These are phyloP conservation scores for Ogataea methanolica DNA, from an alignment of 805 yeast species.

Conservation along the genomic window DNA sequence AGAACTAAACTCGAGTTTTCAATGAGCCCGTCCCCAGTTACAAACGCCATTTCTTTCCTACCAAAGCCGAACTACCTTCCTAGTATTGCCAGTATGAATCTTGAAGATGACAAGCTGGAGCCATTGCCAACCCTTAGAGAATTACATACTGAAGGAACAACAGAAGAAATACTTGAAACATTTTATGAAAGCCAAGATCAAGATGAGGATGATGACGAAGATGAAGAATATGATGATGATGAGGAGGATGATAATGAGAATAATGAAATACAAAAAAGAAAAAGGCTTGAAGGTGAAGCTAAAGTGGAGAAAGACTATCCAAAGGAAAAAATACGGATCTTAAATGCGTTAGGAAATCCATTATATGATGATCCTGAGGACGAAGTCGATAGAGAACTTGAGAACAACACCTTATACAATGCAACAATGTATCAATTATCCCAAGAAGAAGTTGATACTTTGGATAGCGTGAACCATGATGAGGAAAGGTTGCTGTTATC, in stretches of 20 bases:
- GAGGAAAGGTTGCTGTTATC: conserved; percentile 17
- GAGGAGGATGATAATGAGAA: not conserved
- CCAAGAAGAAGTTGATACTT: conserved; percentile 11
- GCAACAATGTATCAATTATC: conserved; percentile 25
- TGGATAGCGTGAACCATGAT: conserved; percentile 6
- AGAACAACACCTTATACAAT: conserved; percentile 26
- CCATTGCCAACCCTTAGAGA: not conserved
- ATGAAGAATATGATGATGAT: conserved; percentile 1
- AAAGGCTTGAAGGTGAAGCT: not conserved
- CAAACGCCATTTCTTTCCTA: not conserved
- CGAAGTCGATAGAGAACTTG: conserved; percentile 23
- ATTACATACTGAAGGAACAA: not conserved
- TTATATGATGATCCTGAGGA: conserved; percentile 8
- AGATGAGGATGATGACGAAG: not conserved
- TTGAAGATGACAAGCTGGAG: not conserved
- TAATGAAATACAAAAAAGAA: not conserved
- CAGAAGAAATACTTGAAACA: not conserved
- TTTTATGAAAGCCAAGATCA: not conserved
- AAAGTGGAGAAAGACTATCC: conserved; percentile 1
- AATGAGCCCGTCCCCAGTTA: not conserved
- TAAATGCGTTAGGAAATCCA: conserved; percentile 1
- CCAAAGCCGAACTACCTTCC: conserved; percentile 10
- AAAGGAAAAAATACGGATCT: not conserved
- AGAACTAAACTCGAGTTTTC: too few species aligned
- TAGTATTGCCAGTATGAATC: conserved; percentile 9